These are phyloP conservation scores for Penicillium sp. DNA, from an alignment of 2,329 filamentous ascomycete genomes.

Conservation along the genomic window DNA sequence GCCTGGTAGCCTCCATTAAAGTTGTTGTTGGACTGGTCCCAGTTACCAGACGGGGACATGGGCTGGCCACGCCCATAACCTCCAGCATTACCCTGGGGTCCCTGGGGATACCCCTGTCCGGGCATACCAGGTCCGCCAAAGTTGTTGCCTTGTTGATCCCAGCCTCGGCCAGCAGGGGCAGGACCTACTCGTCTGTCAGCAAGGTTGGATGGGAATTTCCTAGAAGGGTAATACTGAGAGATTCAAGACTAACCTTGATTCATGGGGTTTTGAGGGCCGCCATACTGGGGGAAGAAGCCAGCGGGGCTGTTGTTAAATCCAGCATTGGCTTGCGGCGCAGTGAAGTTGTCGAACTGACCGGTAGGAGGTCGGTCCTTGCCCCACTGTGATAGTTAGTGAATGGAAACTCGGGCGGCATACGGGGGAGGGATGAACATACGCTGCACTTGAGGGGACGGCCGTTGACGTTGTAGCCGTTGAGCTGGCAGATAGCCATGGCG, in stretches of 20 bases:
- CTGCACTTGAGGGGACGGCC: conserved; percentile 97
- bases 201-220: conserved; percentile 10
- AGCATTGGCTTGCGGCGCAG: conserved; percentile 69
- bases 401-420: conserved; percentile 24
- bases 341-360: conserved; percentile 77
- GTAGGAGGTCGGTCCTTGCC: conserved; percentile 96
- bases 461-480: conserved; percentile 97
- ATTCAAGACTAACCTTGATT: conserved; percentile 52
- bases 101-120: conserved; percentile 59
- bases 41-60: conserved; percentile 50
- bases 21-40: conserved; percentile 55
- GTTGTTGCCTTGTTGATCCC: conserved; percentile 56
- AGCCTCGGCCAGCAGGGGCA: conserved; percentile 58
- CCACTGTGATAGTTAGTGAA: conserved; percentile 63
- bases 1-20: conserved; percentile 62
- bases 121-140: conserved; percentile 45
- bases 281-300: conserved; percentile 90
- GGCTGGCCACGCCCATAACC: conserved; percentile 77
- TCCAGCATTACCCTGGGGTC: conserved; percentile 68
- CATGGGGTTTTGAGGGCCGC: conserved; percentile 65
- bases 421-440: conserved; percentile 61
- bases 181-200: conserved; percentile 42
- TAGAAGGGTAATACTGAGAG: not conserved
- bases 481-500: conserved; percentile 95
- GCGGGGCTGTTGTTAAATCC: conserved; percentile 74